phyloP scores from a whole-genome alignment of 441 rosid genomes.

The Erodium moschatum region DNA sequence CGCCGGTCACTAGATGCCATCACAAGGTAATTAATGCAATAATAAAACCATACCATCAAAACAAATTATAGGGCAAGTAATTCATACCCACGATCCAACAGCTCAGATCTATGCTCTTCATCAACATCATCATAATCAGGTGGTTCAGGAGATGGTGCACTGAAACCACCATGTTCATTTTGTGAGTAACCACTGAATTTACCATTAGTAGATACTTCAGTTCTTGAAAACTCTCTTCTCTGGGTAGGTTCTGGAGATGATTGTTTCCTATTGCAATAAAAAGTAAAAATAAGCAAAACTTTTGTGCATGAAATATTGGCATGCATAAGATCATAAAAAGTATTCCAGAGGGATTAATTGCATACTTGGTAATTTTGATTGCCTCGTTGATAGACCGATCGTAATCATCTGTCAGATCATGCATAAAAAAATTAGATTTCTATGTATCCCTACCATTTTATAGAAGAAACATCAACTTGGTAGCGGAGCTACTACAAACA shows the following conservation, averaged over 20 bases:
- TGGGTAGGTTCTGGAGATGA: constrained; percentile 67
- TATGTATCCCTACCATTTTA: not conserved
- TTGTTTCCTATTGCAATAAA: constrained; percentile 49
- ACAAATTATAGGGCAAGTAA: constrained; percentile 1
- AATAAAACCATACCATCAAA: constrained; percentile 9
- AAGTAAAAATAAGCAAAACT: constrained; percentile 15
- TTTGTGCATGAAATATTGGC: not conserved
- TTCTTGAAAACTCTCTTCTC: constrained; percentile 55
- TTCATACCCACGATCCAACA: constrained; percentile 61
- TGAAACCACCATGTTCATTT: constrained; percentile 31
- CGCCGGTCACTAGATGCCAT: constrained; percentile 50
- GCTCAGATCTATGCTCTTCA: constrained; percentile 47
- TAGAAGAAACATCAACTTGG: not conserved
- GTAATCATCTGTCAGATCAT: constrained; percentile 78
- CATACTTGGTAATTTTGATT: constrained; percentile 90
- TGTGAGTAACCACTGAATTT: constrained; percentile 47
- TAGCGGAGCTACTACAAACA: not conserved
- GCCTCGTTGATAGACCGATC: constrained; percentile 96
- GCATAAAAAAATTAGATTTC: constrained; percentile 9
- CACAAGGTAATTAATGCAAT: constrained; percentile 16
- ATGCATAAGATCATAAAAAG: not conserved
- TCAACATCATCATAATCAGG: constrained; percentile 50
- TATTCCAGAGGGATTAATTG: constrained; percentile 6
- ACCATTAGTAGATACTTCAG: constrained; percentile 67
- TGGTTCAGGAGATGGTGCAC: constrained; percentile 44